Evolutionary conservation across 2,329 filamentous ascomycete genomes (phyloP).

Genomic region (Pseudocercospora musae): DNA sequence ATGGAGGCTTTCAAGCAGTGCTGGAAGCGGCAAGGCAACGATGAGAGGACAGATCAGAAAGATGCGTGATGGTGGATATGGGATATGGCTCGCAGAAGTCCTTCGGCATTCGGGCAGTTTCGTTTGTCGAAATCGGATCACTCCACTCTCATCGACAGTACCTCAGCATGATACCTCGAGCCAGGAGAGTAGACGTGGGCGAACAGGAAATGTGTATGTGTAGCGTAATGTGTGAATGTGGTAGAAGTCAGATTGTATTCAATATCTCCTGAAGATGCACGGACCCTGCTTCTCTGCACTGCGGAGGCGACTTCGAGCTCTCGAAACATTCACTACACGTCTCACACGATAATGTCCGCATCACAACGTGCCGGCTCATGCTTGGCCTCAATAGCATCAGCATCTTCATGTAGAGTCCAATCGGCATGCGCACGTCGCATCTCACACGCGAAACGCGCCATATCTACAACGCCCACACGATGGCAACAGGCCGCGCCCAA

Average conservation of each 20-base stretch:
- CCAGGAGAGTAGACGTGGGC: not conserved
- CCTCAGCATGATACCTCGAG: not conserved
- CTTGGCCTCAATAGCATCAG: constrained; percentile 21
- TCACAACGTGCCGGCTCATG: constrained; percentile 25
- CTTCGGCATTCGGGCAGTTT: not conserved
- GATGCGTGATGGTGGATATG: constrained; percentile 50
- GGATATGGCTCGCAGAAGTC: not conserved
- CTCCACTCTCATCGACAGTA: not conserved
- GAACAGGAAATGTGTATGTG: not conserved
- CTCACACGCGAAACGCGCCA: constrained; percentile 14
- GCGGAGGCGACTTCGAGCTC: constrained; percentile 3
- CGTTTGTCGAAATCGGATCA: not conserved
- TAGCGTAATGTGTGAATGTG: not conserved
- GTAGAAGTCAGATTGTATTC: not conserved
- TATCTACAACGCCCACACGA: constrained; percentile 26
- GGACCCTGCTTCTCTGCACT: not conserved
- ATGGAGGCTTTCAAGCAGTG: constrained; percentile 87
- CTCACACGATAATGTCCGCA: constrained; percentile 20
- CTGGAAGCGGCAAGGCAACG: constrained; percentile 88
- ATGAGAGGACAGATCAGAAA: constrained; percentile 74
- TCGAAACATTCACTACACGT: not conserved
- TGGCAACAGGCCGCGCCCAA: constrained; percentile 20
- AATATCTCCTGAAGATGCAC: not conserved
- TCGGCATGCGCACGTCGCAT: constrained; percentile 6
- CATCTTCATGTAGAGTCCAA: constrained; percentile 14